Conservation (phyloP, 2,329 filamentous ascomycete genomes). For the Setomelanomma holmii region DNA sequence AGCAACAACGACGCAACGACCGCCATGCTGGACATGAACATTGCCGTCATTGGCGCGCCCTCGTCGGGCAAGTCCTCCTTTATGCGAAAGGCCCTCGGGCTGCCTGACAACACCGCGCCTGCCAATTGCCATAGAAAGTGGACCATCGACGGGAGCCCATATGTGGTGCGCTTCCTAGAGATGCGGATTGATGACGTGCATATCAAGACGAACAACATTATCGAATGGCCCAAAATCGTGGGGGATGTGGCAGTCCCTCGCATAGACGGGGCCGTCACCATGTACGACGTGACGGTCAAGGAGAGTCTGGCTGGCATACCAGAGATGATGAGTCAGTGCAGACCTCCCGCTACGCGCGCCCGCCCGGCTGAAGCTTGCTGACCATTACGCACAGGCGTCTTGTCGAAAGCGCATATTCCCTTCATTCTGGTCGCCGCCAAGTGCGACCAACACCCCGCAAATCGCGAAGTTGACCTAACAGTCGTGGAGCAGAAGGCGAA, state of each 20-base stretch:
- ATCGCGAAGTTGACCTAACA: constrained; percentile 74
- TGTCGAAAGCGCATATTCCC: constrained; percentile 75
- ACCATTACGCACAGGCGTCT: constrained; percentile 65
- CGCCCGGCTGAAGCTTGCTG: constrained; percentile 18
- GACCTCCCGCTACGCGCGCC: no score
- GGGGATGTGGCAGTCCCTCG: constrained; percentile 74
- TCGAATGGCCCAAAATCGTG: constrained; percentile 64
- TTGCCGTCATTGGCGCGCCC: constrained; percentile 63
- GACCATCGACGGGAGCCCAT: constrained; percentile 62
- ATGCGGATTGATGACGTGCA: constrained; percentile 61
- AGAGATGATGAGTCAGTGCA: constrained; percentile 76
- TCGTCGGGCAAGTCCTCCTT: constrained; percentile 67
- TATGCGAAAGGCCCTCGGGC: constrained; percentile 63
- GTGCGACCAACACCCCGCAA: constrained; percentile 77
- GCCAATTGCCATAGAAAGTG: constrained; percentile 60
- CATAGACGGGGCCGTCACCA: constrained; percentile 81
- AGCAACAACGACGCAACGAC: constrained; percentile 36
- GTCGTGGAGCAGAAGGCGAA: constrained; percentile 70
- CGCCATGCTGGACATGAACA: constrained; percentile 62
- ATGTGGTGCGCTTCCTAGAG: constrained; percentile 65
- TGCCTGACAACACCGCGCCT: constrained; percentile 54
- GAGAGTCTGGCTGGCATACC: constrained; percentile 77
- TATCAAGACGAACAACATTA: constrained; percentile 55
- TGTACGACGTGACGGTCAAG: constrained; percentile 86
- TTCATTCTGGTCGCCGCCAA: constrained; percentile 87